Evolutionary conservation across 176 grass and related monocot species (phyloP), one percentile per base, ranked within the genome.

Genomic region (Neostapfia colusana): DNA sequence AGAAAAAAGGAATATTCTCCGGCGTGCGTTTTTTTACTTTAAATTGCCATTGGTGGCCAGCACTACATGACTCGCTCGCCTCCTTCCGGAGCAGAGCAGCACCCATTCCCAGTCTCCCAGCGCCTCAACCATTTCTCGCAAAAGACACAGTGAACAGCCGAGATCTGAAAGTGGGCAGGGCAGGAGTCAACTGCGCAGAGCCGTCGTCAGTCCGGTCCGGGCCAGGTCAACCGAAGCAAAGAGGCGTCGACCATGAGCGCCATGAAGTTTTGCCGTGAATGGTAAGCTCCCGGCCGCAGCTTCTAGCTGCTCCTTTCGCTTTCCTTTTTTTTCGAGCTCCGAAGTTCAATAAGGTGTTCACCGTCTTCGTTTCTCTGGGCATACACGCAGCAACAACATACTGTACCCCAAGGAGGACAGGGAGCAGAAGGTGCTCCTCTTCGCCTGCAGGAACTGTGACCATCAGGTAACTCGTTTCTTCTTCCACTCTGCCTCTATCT

Each of bases 201-300:
- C 11, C 45, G 45, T 5, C 42, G 42, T 11, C 45, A 4, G 31
- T 31, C n/a, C n/a, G n/a, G 12, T 45, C 15, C 43, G 12, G 43
- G 43, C 43, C 45, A 4, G 45, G 45, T 48, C 45, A 48, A 48
- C 45, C 45, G 45, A 48, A 48, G 45, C 45, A 48, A 48, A 48
- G 45, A 48, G 20, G 48, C 48, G 17, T 17, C 82, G 85, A 65
- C 83, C 79, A 92, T 92, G 86, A 92, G 90, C 77, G 82, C 90
- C 83, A 92, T 92, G 89, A 92, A 92, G 44, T 92, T 92, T 85
- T 92, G 89, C 82, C 78, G 89, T 39, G 85, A 92, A 80, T 86
- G 89, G 89, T 83, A 85, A 83, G 89, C 40, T 24, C 31, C 31
- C 3, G 31, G 16, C n/a, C 10, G 20, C 21, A 10, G 14, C 77